phyloP scores from a whole-genome alignment of 2,329 filamentous ascomycete genomes.

The Pyrenophora teres region DNA sequence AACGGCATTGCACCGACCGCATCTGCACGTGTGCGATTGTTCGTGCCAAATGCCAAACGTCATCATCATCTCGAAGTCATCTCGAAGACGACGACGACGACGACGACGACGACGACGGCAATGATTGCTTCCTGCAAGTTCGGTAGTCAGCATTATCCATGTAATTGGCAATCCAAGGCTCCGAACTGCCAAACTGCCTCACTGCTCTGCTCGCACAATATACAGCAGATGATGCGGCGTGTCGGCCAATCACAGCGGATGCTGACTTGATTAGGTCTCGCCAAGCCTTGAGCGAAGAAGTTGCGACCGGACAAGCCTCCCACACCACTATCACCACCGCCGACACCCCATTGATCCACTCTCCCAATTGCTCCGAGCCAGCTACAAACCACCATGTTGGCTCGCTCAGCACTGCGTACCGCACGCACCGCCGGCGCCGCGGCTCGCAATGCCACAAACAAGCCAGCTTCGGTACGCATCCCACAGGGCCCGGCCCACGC shows the following conservation, averaged over 20 bases:
- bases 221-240: constrained; percentile 9
- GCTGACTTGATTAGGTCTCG: constrained; percentile 17
- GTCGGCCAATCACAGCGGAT: constrained; percentile 25
- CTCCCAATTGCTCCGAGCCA: constrained; percentile 44
- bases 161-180: neutral
- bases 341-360: constrained; percentile 44
- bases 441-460: constrained; percentile 66
- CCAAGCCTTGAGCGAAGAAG: constrained; percentile 25
- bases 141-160: no score
- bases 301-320: constrained; percentile 22
- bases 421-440: constrained; percentile 82
- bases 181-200: neutral
- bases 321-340: constrained; percentile 34
- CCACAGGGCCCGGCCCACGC: constrained; percentile 31
- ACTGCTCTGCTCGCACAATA: neutral
- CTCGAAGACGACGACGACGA: no score
- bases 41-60: no score
- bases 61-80: no score
- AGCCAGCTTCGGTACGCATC: constrained; percentile 53
- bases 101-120: no score
- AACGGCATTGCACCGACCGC: no score
- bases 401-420: constrained; percentile 87
- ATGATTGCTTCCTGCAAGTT: no score
- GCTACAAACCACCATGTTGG: constrained; percentile 74
- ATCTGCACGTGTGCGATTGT: no score